A percentile compares a stretch with the other conserved stretches of the same genome.
Conservation (phyloP, 1,284 basidiomycete genomes). For the Trametes hirsuta region DNA sequence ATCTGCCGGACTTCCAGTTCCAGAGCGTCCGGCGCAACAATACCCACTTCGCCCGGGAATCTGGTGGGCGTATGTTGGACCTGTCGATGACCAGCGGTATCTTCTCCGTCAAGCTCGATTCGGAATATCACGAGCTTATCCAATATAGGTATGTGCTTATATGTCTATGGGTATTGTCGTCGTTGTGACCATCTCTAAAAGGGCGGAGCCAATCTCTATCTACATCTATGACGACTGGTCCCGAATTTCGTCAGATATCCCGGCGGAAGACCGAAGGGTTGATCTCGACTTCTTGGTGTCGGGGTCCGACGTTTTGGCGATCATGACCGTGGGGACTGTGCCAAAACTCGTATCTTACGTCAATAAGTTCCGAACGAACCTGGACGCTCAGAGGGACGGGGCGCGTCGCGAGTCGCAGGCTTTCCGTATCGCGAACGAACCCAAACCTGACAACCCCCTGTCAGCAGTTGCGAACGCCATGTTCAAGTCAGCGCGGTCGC, state of each 20-base stretch:
- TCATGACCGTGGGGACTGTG: conserved; percentile 74
- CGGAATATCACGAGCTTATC: conserved; percentile 77
- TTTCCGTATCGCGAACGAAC: conserved; percentile 65
- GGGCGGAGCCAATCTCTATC: conserved; percentile 78
- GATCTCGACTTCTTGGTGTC: conserved; percentile 77
- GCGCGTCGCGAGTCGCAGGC: conserved; percentile 74
- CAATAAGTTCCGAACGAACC: conserved; percentile 72
- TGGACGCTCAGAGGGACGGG: conserved; percentile 74
- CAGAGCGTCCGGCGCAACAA: conserved; percentile 68
- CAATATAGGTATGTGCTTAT: conserved; percentile 68
- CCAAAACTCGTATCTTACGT: conserved; percentile 74
- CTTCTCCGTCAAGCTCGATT: conserved; percentile 69
- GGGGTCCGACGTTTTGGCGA: conserved; percentile 71
- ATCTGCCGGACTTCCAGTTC: conserved; percentile 76
- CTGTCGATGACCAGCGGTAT: conserved; percentile 78
- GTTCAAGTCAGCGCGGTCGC: conserved; percentile 70
- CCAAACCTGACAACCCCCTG: conserved; percentile 75
- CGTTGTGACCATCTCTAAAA: conserved; percentile 33
- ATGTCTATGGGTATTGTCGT: neutral
- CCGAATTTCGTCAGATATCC: conserved; percentile 42
- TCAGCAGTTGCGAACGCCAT: conserved; percentile 85
- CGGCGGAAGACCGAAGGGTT: conserved; percentile 60
- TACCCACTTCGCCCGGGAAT: conserved; percentile 36
- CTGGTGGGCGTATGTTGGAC: conserved; percentile 62
- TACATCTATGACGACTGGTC: conserved; percentile 87